phyloP scores from a whole-genome alignment of 768 basidiomycete species.

The Termitomyces sp. region DNA sequence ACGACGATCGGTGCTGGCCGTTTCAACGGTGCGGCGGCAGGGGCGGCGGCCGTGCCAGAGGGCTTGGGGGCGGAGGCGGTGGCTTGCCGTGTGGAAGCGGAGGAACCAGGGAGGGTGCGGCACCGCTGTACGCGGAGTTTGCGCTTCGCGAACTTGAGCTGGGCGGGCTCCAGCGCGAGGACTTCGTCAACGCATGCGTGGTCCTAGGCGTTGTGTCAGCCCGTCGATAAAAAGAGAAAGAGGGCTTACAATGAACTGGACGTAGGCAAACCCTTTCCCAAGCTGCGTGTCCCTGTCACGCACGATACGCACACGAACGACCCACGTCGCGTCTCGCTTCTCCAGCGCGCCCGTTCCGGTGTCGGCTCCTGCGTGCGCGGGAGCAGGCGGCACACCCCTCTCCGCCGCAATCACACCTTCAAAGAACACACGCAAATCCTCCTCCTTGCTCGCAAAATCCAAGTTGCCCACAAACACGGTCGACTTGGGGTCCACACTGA shows the following conservation, averaged over 20 bases:
- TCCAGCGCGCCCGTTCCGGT: conserved; percentile 22
- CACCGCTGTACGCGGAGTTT: conserved; percentile 89
- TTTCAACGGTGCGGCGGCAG: conserved; percentile 1
- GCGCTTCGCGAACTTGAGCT: conserved; percentile 90
- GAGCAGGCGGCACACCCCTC: conserved; percentile 48
- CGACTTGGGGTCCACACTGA: conserved; percentile 64
- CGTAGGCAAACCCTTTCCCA: conserved; percentile 94
- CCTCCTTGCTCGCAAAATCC: conserved; percentile 88
- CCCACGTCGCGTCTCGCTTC: conserved; percentile 52
- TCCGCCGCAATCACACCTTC: conserved; percentile 71
- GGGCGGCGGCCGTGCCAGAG: conserved; percentile 6
- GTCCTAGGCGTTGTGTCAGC: conserved; percentile 46
- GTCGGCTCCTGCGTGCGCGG: conserved; percentile 11
- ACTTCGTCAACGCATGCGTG: conserved; percentile 90
- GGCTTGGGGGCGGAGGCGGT: conserved; percentile 18
- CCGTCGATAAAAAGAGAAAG: neutral
- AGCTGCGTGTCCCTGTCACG: conserved; percentile 89
- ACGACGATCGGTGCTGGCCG: conserved; percentile 23
- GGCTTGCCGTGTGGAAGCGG: conserved; percentile 19
- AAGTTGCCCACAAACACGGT: conserved; percentile 91
- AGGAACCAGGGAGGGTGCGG: conserved; percentile 57
- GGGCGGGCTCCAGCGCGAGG: conserved; percentile 67
- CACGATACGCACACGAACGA: conserved; percentile 80
- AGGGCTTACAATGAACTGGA: conserved; percentile 72
- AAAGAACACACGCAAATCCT: conserved; percentile 83